Evolutionary conservation across 257 asterid species (phyloP).

Genomic region (Coffea eugenioides): DNA sequence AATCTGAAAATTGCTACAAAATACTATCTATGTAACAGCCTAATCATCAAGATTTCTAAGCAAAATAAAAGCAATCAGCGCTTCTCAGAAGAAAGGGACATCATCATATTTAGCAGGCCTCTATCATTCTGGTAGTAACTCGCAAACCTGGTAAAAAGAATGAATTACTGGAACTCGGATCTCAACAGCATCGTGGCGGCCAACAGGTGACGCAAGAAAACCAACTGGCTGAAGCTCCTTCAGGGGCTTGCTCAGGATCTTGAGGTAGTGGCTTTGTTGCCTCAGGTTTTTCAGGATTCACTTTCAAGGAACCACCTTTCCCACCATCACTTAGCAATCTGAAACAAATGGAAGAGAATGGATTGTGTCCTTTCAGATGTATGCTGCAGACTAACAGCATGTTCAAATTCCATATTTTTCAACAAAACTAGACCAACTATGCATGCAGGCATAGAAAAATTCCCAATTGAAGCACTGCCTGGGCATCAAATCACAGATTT

Average conservation of each 20-base stretch:
- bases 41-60: constrained; percentile 5
- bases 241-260: constrained; percentile 1
- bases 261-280: constrained; percentile 2
- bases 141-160: background rate
- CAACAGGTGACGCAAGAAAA: constrained; percentile 25
- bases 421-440: background rate
- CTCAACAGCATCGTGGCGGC: constrained; percentile 29
- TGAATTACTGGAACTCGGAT: background rate
- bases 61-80: background rate
- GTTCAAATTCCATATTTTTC: background rate
- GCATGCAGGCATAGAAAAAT: background rate
- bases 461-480: background rate
- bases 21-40: background rate
- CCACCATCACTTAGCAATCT: constrained; percentile 20
- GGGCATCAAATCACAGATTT: background rate
- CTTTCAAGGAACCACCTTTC: constrained; percentile 12
- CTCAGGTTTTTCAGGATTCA: constrained; percentile 11
- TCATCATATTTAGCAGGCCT: constrained; percentile 3
- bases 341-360: constrained; percentile 1
- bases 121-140: constrained; percentile 6
- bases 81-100: constrained; percentile 15
- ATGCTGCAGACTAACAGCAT: background rate
- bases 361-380: background rate
- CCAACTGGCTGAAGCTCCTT: constrained; percentile 15
- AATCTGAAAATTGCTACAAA: background rate